These are phyloP conservation scores for Lentinula edodes DNA, from an alignment of 768 basidiomycete genomes.

Conservation along the genomic window DNA sequence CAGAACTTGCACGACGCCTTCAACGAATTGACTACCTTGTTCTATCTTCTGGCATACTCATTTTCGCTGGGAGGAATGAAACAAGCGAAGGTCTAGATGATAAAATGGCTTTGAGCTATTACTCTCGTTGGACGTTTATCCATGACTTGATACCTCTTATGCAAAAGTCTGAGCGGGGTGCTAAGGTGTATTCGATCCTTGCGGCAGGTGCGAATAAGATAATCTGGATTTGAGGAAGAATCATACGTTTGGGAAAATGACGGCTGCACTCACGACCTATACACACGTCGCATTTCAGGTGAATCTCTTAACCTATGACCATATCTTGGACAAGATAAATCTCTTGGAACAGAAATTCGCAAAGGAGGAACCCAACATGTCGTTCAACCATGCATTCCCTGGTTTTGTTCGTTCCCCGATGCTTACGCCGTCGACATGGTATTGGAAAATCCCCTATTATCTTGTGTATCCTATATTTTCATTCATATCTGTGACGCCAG, in stretches of 20 bases:
- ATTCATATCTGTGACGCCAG: neutral
- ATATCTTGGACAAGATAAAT: neutral
- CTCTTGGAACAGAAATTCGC: conserved; percentile 22
- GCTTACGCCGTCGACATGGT: neutral
- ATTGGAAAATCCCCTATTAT: neutral
- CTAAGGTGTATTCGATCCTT: conserved; percentile 25
- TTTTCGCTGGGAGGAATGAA: conserved; percentile 21
- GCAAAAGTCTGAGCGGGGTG: conserved; percentile 17
- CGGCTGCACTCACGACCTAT: conserved; percentile 15
- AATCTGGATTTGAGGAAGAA: conserved; percentile 26
- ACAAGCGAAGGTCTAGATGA: conserved; percentile 28
- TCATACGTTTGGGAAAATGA: conserved; percentile 15
- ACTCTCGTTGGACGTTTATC: conserved; percentile 28
- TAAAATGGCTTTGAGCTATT: conserved; percentile 26
- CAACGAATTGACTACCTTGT: conserved; percentile 30
- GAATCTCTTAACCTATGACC: neutral
- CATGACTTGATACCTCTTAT: conserved; percentile 24
- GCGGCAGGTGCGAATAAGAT: conserved; percentile 13
- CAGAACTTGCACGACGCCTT: conserved; percentile 19
- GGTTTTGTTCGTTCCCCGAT: conserved; percentile 14
- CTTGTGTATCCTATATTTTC: neutral
- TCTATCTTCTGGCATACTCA: conserved; percentile 20
- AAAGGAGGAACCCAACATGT: conserved; percentile 21
- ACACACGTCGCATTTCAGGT: conserved; percentile 21
- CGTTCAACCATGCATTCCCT: conserved; percentile 31